phyloP scores from a whole-genome alignment of 2,329 filamentous ascomycete genomes.

The Clarireedia sp. region DNA sequence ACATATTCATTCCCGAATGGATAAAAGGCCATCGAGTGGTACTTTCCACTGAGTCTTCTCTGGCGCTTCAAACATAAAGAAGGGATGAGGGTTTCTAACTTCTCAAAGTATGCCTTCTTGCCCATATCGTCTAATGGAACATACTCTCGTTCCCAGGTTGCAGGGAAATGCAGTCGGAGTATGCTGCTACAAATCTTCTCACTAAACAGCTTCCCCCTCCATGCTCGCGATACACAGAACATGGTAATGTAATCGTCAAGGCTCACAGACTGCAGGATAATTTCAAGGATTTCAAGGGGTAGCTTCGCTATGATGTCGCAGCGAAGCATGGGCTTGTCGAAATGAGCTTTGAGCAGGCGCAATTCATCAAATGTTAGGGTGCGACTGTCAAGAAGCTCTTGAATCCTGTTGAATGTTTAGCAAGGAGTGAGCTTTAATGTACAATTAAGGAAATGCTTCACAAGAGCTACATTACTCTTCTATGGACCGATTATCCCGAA shows the following conservation, averaged over 20 bases:
- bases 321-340: conserved; percentile 3
- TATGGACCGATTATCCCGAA: neutral
- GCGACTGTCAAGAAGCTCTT: neutral
- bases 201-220: conserved; percentile 18
- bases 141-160: neutral
- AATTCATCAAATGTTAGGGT: neutral
- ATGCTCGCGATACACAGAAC: conserved; percentile 18
- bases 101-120: neutral
- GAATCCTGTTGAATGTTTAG: neutral
- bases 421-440: neutral
- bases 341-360: neutral
- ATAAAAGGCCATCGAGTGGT: neutral
- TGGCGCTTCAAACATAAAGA: neutral
- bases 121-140: no score
- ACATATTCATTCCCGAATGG: neutral
- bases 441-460: neutral
- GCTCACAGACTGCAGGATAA: conserved; percentile 16
- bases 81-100: neutral
- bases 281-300: conserved; percentile 18
- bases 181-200: conserved; percentile 13
- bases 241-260: conserved; percentile 20
- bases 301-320: conserved; percentile 8
- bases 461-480: neutral
- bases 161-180: conserved; percentile 15
- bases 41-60: neutral